Conservation (phyloP, 257 asterid species). For the Solanum ahanhuiri region DNA sequence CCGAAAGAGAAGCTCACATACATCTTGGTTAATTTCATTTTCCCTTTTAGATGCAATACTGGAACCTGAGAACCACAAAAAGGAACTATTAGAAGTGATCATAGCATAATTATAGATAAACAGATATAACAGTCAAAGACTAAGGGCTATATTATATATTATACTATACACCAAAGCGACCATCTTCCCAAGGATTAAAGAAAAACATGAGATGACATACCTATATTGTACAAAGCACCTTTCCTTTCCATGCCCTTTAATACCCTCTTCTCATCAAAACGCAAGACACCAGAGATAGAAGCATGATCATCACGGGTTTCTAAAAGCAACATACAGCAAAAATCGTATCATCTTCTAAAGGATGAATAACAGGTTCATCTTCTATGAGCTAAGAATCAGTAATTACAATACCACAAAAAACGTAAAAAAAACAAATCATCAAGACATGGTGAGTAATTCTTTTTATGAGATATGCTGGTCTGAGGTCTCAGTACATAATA, state of each 20-base stretch:
- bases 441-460: neutral
- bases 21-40: neutral
- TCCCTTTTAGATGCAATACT: neutral
- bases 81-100: neutral
- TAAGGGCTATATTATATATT: neutral
- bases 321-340: constrained; percentile 52
- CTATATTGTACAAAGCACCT: constrained; percentile 41
- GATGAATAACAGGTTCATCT: constrained; percentile 40
- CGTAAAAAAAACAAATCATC: neutral
- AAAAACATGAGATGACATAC: constrained; percentile 18
- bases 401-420: neutral
- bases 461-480: neutral
- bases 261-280: constrained; percentile 43
- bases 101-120: neutral
- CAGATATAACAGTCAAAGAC: neutral
- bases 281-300: constrained; percentile 53
- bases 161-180: neutral
- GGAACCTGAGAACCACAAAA: constrained; percentile 3
- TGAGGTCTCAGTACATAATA: neutral
- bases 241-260: constrained; percentile 39
- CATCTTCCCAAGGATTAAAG: neutral
- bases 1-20: neutral
- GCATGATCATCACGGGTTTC: constrained; percentile 54
- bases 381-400: constrained; percentile 19
- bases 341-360: constrained; percentile 50